Conservation (phyloP, 2,329 filamentous ascomycete genomes). For the Hymenoscyphus occultus region DNA sequence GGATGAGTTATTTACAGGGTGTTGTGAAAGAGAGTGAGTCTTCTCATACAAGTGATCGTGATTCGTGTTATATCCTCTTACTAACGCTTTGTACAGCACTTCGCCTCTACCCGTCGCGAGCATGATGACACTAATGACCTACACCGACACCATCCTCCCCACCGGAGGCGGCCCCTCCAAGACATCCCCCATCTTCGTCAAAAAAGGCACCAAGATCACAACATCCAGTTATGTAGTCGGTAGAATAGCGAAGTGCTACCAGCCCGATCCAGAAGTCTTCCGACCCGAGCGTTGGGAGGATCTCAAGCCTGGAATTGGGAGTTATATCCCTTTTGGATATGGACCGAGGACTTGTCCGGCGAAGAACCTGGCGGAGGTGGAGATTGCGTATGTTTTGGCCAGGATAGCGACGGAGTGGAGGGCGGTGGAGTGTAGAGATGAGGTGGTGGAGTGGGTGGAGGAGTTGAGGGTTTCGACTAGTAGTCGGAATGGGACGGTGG, state of each 20-base stretch:
- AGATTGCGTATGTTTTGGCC: constrained; percentile 9
- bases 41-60: no score
- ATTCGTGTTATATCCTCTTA: neutral
- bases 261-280: constrained; percentile 39
- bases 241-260: constrained; percentile 12
- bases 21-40: constrained; percentile 15
- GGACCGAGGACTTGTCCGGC: constrained; percentile 11
- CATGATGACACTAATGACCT: constrained; percentile 46
- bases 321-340: constrained; percentile 10
- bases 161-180: constrained; percentile 33
- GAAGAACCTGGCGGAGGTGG: constrained; percentile 4
- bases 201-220: constrained; percentile 23
- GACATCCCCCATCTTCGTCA: constrained; percentile 29
- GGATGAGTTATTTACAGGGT: constrained; percentile 5
- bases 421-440: constrained; percentile 23
- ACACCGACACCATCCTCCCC: constrained; percentile 40
- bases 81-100: constrained; percentile 38
- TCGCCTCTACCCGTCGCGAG: constrained; percentile 52
- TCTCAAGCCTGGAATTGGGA: neutral
- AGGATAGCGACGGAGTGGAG: constrained; percentile 9
- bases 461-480: constrained; percentile 8
- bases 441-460: constrained; percentile 25
- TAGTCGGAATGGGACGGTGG: constrained; percentile 10
- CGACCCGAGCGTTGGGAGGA: constrained; percentile 42
- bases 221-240: constrained; percentile 32